Evolutionary conservation across 2,329 filamentous ascomycete species (phyloP).

Genomic region (Colletotrichum ledebouriae): DNA sequence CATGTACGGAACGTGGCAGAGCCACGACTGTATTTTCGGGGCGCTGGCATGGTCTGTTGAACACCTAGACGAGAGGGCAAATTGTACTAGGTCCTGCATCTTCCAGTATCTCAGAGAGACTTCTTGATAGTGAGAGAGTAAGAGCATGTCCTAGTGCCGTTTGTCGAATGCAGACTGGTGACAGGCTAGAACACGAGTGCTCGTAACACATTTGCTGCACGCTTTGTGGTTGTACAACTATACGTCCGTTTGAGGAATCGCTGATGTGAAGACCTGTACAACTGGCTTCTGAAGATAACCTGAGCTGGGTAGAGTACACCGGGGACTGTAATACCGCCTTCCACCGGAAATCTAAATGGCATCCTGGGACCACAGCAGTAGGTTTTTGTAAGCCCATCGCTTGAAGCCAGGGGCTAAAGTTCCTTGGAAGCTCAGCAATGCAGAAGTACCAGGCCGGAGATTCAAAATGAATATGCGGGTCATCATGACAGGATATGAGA

Average conservation of each 20-base stretch:
- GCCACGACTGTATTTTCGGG: constrained; percentile 1
- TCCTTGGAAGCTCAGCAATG: not conserved
- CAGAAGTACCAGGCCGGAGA: not conserved
- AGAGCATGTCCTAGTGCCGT: constrained; percentile 16
- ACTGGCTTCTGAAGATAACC: constrained; percentile 15
- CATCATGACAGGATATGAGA: constrained; percentile 14
- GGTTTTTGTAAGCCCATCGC: constrained; percentile 15
- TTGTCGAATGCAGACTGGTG: constrained; percentile 7
- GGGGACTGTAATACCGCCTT: not conserved
- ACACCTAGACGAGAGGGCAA: not conserved
- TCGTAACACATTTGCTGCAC: constrained; percentile 25
- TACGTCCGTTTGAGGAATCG: constrained; percentile 15
- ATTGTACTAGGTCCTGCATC: not conserved
- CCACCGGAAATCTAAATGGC: not conserved
- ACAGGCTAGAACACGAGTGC: constrained; percentile 31
- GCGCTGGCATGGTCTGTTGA: constrained; percentile 15
- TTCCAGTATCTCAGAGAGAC: not conserved
- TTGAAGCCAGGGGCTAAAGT: constrained; percentile 6
- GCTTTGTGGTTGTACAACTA: constrained; percentile 2
- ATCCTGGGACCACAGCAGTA: constrained; percentile 8
- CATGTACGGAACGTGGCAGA: constrained; percentile 27
- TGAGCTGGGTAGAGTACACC: not conserved
- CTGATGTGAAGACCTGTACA: constrained; percentile 26
- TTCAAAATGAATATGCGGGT: constrained; percentile 17
- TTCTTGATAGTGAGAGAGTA: not conserved